Evolutionary conservation across 2,329 filamentous ascomycete genomes (phyloP), one percentile per base, ranked within the genome.

Genomic region (Tolypocladium pustulatum): DNA sequence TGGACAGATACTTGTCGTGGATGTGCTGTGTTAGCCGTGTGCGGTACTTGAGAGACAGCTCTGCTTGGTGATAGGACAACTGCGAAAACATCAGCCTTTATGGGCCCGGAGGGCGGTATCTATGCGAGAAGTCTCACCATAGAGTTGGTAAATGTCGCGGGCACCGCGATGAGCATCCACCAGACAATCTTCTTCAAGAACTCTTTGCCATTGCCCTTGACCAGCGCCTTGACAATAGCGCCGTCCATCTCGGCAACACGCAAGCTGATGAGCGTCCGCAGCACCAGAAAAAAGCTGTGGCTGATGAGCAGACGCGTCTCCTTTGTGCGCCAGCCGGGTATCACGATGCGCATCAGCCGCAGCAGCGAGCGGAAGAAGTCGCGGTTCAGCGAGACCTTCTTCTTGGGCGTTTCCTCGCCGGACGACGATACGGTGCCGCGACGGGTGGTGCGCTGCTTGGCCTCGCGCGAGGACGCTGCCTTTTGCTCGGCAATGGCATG

Each of bases 101-200:
- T 7, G 32, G 5, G 30, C 49, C 9, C 10, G 4, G 9, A 1
- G 20, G 5, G 10, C 49, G 20, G 30, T 1, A 12, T 22, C 2
- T 13, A 10, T 13, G 30, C 12, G 20, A 15, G 20, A 12, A 36
- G 6, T 3, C 83, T 73, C 73, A 94, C 90, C 94, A 99, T 99
- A 0, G 92, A 97, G 73, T 99, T 99, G 46, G 94, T 99, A 71
- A 97, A 97, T 0, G 94, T 97, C 1, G 94, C 94, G 12, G 94
- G 94, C 20, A 99, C 82, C 32, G 94, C 93, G 64, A 99, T 94
- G 58, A 93, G 72, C 94, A 99, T 99, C 94, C 94, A 99, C 91
- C 93, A 97, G 7, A 95, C 83, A 66, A 99, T 86, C 0, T 91
- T 86, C 65, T 87, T 86, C 66, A 97, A 70, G 65, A 99, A 99